Percentiles rank a stretch among this genome's conserved stretches.
These are phyloP conservation scores for Mikania micrantha DNA, from an alignment of 129 eudicot genomes.

Conservation along the genomic window DNA sequence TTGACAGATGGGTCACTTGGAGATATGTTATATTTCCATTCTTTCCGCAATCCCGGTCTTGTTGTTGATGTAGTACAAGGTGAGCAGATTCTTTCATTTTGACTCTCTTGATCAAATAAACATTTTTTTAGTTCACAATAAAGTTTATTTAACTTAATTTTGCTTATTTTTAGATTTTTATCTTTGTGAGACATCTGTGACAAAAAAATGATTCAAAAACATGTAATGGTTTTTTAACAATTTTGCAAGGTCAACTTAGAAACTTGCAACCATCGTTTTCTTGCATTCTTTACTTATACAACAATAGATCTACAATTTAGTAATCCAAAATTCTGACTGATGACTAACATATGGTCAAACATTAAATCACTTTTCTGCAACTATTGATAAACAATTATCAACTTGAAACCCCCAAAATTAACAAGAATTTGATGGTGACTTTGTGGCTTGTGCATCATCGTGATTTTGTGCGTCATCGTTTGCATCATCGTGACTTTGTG, in stretches of 20 bases:
- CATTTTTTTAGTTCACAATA: not conserved
- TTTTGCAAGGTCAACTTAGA: not conserved
- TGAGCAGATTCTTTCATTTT: constrained; percentile 5
- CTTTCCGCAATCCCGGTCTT: constrained; percentile 70
- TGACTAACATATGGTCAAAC: not conserved
- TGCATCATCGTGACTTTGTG: not conserved
- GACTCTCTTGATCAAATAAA: constrained; percentile 7
- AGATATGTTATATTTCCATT: constrained; percentile 92
- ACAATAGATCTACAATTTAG: not conserved
- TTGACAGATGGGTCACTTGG: constrained; percentile 93
- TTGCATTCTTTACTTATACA: not conserved
- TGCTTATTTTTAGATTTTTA: not conserved
- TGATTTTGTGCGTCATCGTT: not conserved
- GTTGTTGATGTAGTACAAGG: constrained; percentile 86
- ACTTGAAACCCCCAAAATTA: not conserved
- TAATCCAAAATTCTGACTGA: not conserved
- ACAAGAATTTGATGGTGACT: too few species aligned
- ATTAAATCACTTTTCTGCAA: not conserved
- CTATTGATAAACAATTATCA: not conserved
- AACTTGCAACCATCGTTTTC: not conserved
- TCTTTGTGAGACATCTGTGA: too few species aligned
- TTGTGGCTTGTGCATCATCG: too few species aligned
- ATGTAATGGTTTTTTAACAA: not conserved
- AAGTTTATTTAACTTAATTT: not conserved
- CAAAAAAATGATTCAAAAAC: not conserved